A percentile compares a stretch with the other conserved stretches of the same genome.
Conservation (phyloP, 2,329 filamentous ascomycete species). For the Hypoxylon sp. region DNA sequence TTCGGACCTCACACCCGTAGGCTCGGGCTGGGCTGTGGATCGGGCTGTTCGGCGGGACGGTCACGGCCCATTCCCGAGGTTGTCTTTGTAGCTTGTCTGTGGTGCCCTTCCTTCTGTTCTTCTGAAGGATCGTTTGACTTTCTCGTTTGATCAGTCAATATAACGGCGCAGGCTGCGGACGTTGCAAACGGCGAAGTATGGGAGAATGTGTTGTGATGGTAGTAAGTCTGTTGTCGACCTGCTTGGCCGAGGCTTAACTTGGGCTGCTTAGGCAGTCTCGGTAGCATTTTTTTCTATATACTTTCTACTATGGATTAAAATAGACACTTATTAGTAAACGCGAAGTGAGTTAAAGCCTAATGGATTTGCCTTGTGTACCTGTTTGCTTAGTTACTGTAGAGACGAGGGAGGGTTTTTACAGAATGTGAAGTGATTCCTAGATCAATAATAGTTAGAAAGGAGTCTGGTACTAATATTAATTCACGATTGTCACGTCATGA, state of each 20-base stretch:
- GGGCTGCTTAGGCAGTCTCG: conserved; percentile 3
- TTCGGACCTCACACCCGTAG: conserved; percentile 51
- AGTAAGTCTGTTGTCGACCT: background rate
- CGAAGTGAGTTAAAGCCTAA: background rate
- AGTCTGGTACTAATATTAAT: background rate
- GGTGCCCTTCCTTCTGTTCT: conserved; percentile 44
- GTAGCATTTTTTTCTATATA: conserved; percentile 9
- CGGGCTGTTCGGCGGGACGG: conserved; percentile 53
- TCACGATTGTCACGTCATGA: conserved; percentile 21
- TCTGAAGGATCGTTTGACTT: conserved; percentile 35
- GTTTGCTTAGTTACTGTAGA: background rate
- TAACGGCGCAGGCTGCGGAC: background rate
- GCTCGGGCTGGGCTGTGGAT: conserved; percentile 49
- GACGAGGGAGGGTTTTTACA: background rate
- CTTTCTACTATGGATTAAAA: background rate
- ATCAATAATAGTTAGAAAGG: conserved; percentile 7
- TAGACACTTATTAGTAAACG: background rate
- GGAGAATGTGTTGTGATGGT: background rate
- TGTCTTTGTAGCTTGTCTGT: conserved; percentile 32
- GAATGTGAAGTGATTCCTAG: background rate
- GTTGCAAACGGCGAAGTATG: conserved; percentile 10
- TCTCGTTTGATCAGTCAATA: conserved; percentile 33
- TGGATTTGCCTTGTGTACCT: background rate
- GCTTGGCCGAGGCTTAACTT: background rate
- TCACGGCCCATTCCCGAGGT: conserved; percentile 45